A percentile compares a stretch with the other conserved stretches of the same genome.
Evolutionary conservation across 345 rosid genomes (phyloP).

Genomic region (Lepidium africanum): DNA sequence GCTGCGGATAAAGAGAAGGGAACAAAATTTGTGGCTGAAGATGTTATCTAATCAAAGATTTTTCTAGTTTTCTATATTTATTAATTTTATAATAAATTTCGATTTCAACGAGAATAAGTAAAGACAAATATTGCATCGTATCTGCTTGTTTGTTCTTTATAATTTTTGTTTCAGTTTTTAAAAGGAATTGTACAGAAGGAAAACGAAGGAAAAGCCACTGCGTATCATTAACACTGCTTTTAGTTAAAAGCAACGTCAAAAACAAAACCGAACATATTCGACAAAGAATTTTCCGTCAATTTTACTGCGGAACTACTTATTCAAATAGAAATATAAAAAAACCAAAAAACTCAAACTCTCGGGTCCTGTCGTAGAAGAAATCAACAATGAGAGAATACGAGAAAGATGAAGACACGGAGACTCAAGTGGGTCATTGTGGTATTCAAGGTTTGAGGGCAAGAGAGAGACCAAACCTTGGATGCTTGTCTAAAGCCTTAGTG

Average conservation of each 20-base stretch:
- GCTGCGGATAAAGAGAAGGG: constrained; percentile 72
- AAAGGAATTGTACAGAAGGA: not conserved
- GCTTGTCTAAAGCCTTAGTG: constrained; percentile 72
- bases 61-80: not conserved
- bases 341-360: not conserved
- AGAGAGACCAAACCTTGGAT: constrained; percentile 76
- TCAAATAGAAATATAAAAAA: not conserved
- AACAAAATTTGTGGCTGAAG: constrained; percentile 53
- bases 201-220: not conserved
- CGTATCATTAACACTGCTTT: not conserved
- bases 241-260: not conserved
- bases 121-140: not conserved
- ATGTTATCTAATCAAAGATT: too few species aligned
- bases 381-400: constrained; percentile 34
- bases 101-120: not conserved
- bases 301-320: constrained; percentile 24
- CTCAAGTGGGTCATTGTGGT: not conserved
- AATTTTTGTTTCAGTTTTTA: not conserved
- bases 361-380: constrained; percentile 27
- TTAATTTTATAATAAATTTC: not conserved
- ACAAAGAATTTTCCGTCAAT: constrained; percentile 20
- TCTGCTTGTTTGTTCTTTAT: not conserved
- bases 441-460: constrained; percentile 69
- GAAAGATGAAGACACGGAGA: constrained; percentile 2
- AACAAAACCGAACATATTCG: not conserved